Conservation (phyloP, 352 stramenopile species). For the Peronosclerospora sorghi region DNA sequence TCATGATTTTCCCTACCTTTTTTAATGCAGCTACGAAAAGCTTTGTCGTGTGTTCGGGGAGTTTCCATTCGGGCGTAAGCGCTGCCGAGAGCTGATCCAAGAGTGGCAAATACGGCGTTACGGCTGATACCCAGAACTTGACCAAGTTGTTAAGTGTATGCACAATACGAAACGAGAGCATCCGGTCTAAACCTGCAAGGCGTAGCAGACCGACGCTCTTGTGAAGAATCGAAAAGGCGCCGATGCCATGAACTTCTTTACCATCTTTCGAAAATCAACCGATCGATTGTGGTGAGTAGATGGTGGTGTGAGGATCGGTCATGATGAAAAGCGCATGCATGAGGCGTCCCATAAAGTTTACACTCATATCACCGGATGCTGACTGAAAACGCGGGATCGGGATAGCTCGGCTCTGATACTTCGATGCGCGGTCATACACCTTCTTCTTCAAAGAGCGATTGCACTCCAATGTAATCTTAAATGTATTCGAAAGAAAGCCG, state of each 20-base stretch:
- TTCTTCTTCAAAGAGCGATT: slow-evolving; percentile 94
- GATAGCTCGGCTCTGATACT: slow-evolving; percentile 87
- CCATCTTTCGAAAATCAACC: slow-evolving; percentile 87
- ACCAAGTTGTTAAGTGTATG: slow-evolving; percentile 90
- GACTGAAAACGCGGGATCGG: slow-evolving; percentile 88
- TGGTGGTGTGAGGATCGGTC: slow-evolving; percentile 85
- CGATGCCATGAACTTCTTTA: slow-evolving; percentile 82
- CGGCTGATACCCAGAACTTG: slow-evolving; percentile 86
- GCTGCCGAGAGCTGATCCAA: slow-evolving; percentile 82
- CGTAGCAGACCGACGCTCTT: slow-evolving; percentile 87
- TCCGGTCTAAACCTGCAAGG: slow-evolving; percentile 85
- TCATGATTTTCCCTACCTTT: slow-evolving; percentile 92
- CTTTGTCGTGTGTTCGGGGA: slow-evolving; percentile 72
- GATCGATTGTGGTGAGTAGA: slow-evolving; percentile 87
- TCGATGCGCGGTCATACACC: slow-evolving; percentile 83
- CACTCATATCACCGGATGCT: slow-evolving; percentile 69
- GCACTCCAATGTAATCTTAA: slow-evolving; percentile 93
- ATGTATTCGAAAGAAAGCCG: slow-evolving; percentile 90
- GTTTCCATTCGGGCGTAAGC: slow-evolving; percentile 82
- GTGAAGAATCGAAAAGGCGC: slow-evolving; percentile 83
- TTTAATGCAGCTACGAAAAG: slow-evolving; percentile 85
- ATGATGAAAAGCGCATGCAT: slow-evolving; percentile 89
- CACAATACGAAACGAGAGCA: slow-evolving; percentile 89
- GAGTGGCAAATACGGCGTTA: slow-evolving; percentile 83
- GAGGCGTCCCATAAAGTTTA: slow-evolving; percentile 91